phyloP scores from a whole-genome alignment of 768 basidiomycete species.

The Tulasnella sp. region DNA sequence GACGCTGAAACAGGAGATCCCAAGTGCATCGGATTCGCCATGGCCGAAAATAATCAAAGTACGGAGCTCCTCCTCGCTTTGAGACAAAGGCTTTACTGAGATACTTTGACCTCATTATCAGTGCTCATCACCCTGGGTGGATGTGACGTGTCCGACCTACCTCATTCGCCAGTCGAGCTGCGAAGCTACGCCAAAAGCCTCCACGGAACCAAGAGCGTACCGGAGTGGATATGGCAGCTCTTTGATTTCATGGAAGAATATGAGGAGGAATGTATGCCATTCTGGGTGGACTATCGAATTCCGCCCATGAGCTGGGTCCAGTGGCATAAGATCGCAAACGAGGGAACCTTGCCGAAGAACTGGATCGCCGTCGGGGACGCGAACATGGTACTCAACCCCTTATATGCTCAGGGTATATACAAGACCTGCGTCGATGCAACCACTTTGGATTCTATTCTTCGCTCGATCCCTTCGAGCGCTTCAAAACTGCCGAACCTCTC shows the following conservation, averaged over 20 bases:
- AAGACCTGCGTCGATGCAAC: neutral
- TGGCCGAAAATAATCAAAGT: neutral
- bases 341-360: neutral
- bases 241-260: constrained; percentile 8
- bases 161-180: neutral
- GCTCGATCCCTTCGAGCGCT: neutral
- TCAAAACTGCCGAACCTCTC: neutral
- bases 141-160: neutral
- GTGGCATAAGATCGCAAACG: neutral
- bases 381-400: neutral
- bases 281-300: neutral
- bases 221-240: neutral
- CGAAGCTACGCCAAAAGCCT: neutral
- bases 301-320: neutral
- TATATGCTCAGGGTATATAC: neutral
- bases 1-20: neutral
- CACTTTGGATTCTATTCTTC: neutral
- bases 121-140: neutral
- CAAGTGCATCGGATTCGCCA: neutral
- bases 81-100: no score
- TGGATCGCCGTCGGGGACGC: constrained; percentile 8
- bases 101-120: neutral
- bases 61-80: neutral
- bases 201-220: neutral
- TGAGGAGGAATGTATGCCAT: constrained; percentile 3